Percentiles rank a stretch among this genome's conserved stretches.
Evolutionary conservation across 1,284 basidiomycete species (phyloP).

Genomic region (Fomes fomentarius): DNA sequence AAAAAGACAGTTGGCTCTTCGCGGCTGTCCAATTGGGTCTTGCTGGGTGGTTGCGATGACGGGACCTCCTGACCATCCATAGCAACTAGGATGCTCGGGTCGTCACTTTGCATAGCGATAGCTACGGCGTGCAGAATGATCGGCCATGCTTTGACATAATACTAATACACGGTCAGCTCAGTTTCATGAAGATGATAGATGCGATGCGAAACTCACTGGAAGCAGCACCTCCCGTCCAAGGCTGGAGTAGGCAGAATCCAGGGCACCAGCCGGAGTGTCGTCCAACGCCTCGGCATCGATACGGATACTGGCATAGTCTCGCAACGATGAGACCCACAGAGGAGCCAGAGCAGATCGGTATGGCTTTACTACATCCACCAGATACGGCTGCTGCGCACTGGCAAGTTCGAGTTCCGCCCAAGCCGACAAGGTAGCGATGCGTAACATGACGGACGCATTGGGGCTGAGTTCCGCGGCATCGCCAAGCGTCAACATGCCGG

Average conservation of each 20-base stretch:
- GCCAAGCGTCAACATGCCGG: constrained; percentile 84
- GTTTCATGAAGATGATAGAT: neutral
- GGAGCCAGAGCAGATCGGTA: constrained; percentile 76
- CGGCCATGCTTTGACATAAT: constrained; percentile 85
- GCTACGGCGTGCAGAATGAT: constrained; percentile 89
- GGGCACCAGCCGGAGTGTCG: constrained; percentile 59
- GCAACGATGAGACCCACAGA: constrained; percentile 87
- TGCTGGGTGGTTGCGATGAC: constrained; percentile 17
- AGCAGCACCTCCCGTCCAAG: constrained; percentile 89
- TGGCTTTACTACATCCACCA: constrained; percentile 84
- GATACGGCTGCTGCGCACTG: constrained; percentile 74
- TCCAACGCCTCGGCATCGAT: constrained; percentile 88
- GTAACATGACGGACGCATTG: constrained; percentile 94
- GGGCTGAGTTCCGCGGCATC: constrained; percentile 88
- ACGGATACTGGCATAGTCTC: constrained; percentile 91
- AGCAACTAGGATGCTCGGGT: constrained; percentile 73
- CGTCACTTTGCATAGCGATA: constrained; percentile 73
- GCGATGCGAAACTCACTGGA: constrained; percentile 59
- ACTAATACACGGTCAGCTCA: constrained; percentile 51
- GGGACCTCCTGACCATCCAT: constrained; percentile 75
- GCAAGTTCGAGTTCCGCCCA: constrained; percentile 95
- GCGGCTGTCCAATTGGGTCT: constrained; percentile 38
- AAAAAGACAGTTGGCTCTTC: constrained; percentile 85
- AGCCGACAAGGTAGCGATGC: constrained; percentile 91
- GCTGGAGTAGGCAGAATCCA: constrained; percentile 86